Evolutionary conservation across 441 rosid genomes (phyloP).

Genomic region (Erodium trifolium): DNA sequence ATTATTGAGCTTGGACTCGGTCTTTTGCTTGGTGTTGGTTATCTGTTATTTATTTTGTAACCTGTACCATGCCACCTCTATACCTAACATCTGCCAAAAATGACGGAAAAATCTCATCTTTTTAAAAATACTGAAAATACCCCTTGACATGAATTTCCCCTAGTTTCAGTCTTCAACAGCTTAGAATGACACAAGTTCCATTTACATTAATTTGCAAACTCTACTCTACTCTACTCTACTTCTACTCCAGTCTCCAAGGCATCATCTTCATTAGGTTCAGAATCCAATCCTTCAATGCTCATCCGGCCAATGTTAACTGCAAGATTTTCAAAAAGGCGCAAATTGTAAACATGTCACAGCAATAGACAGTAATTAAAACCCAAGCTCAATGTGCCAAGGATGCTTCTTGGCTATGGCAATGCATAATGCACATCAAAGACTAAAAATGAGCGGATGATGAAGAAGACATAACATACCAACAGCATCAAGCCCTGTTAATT

Average conservation of each 20-base stretch:
- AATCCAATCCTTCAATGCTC: constrained; percentile 61
- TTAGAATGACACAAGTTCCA: neutral
- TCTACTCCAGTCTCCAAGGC: neutral
- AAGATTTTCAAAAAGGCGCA: constrained; percentile 16
- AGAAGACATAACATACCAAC: constrained; percentile 43
- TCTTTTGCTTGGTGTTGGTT: too few relatives aligned
- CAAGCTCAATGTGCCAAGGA: too few relatives aligned
- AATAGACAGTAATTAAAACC: too few relatives aligned
- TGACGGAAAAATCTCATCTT: too few relatives aligned
- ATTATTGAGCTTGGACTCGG: too few relatives aligned
- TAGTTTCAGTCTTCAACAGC: neutral
- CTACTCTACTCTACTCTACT: neutral
- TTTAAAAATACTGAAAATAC: too few relatives aligned
- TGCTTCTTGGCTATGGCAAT: too few relatives aligned
- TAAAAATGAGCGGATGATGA: neutral
- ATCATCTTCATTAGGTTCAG: constrained; percentile 31
- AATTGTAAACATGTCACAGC: neutral
- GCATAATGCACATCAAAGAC: neutral
- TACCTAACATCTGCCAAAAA: too few relatives aligned
- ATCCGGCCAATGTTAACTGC: constrained; percentile 83
- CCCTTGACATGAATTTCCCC: too few relatives aligned
- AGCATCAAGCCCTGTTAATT: constrained; percentile 72
- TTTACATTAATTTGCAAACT: too few relatives aligned
- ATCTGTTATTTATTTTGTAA: too few relatives aligned
- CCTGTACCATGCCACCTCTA: too few relatives aligned